A percentile compares a stretch with the other conserved stretches of the same genome.
Conservation (phyloP, 352 stramenopile species). For the Thalassiosira delicatula region DNA sequence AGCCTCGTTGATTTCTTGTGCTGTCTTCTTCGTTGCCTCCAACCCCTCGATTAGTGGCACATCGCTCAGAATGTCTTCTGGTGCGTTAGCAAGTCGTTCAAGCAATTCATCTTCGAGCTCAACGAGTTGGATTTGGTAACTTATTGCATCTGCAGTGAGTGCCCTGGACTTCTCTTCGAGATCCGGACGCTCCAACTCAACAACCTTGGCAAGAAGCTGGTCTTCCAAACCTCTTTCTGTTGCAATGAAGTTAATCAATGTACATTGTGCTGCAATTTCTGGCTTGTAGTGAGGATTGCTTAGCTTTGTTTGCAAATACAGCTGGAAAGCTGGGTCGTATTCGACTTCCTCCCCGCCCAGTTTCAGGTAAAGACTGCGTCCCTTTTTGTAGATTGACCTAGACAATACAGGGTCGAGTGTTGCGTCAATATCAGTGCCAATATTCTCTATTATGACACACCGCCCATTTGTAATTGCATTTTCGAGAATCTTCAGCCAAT, state of each 20-base stretch:
- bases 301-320: slow-evolving; percentile 99
- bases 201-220: slow-evolving; percentile 94
- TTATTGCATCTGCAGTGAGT: slow-evolving; percentile 85
- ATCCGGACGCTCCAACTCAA: slow-evolving; percentile 97
- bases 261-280: slow-evolving; percentile 98
- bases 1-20: slow-evolving; percentile 93
- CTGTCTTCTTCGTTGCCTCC: slow-evolving; percentile 98
- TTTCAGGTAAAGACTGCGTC: slow-evolving; percentile 92
- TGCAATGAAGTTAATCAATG: slow-evolving; percentile 99
- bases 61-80: slow-evolving; percentile 99
- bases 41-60: slow-evolving; percentile 98
- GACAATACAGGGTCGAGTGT: slow-evolving; percentile 99
- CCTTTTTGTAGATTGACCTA: slow-evolving; percentile 97
- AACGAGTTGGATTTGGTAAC: slow-evolving; percentile 97
- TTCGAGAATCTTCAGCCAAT: slow-evolving; percentile 94
- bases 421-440: slow-evolving; percentile 95
- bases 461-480: slow-evolving; percentile 93
- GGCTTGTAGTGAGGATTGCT: slow-evolving; percentile 95
- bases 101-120: slow-evolving; percentile 93
- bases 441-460: slow-evolving; percentile 97
- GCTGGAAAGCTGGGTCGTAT: slow-evolving; percentile 96
- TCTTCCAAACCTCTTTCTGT: slow-evolving; percentile 97
- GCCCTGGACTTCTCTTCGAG: slow-evolving; percentile 95
- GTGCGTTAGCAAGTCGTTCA: slow-evolving; percentile 96
- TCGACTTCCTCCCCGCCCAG: slow-evolving; percentile 99